A percentile compares a stretch with the other conserved stretches of the same genome.
Conservation (phyloP, 73 alveolate genomes). For the Loxodes magnus region DNA sequence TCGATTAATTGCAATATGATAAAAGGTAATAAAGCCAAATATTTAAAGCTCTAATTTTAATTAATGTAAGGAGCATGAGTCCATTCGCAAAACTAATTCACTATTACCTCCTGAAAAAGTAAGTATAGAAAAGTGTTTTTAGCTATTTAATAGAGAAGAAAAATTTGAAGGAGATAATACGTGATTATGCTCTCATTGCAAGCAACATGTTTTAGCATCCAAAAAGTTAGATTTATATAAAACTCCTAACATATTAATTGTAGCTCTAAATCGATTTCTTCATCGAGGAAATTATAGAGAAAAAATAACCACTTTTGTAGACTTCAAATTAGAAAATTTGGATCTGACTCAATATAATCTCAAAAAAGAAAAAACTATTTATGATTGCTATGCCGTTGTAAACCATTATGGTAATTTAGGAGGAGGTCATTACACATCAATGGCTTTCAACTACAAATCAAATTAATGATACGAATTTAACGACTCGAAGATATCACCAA, state of each 20-base stretch:
- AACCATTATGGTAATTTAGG: conserved; percentile 90
- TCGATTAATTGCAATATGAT: too few relatives aligned
- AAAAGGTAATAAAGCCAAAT: too few relatives aligned
- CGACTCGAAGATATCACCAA: conserved; percentile 59
- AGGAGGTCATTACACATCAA: conserved; percentile 97
- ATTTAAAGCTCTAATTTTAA: too few relatives aligned
- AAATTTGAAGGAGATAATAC: conserved; percentile 63
- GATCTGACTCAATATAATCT: conserved; percentile 30
- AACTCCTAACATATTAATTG: conserved; percentile 55
- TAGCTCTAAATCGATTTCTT: conserved; percentile 70
- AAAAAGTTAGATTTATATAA: conserved; percentile 74
- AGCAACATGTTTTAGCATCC: conserved; percentile 56
- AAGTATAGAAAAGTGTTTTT: too few relatives aligned
- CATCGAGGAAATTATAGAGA: conserved; percentile 41
- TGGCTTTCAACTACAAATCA: conserved; percentile 51
- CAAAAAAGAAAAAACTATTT: conserved; percentile 26
- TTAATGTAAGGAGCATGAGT: too few relatives aligned
- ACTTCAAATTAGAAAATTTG: conserved; percentile 54
- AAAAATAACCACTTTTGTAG: conserved; percentile 43
- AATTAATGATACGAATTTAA: conserved; percentile 79
- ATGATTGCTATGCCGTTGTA: conserved; percentile 86
- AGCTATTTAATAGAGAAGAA: conserved; percentile 44
- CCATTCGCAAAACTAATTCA: too few relatives aligned
- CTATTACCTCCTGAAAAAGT: too few relatives aligned
- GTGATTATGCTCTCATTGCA: conserved; percentile 58